Percentiles rank a stretch among this genome's conserved stretches.
These are phyloP conservation scores for Metschnikowia chrysomelidarum DNA, from an alignment of 805 yeast species.

Conservation along the genomic window DNA sequence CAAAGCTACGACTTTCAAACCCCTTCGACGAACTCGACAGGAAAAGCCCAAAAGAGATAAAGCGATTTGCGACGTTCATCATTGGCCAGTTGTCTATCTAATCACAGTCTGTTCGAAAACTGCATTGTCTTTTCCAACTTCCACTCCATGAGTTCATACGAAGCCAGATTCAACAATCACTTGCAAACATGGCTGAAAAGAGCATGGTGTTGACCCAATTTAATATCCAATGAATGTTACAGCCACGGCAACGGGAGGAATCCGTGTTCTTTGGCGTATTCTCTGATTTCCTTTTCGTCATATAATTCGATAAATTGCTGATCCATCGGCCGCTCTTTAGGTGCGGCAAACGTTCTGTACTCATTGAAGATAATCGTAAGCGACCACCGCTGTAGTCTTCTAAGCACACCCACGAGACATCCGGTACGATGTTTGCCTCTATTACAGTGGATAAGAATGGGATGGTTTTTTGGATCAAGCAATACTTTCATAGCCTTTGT, in stretches of 20 bases:
- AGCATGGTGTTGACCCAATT: too few relatives aligned
- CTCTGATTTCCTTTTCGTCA: constrained; percentile 60
- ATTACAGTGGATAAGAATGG: constrained; percentile 90
- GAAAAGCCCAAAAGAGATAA: too few relatives aligned
- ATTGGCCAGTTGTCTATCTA: too few relatives aligned
- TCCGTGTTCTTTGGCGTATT: constrained; percentile 47
- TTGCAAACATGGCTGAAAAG: too few relatives aligned
- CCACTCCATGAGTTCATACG: too few relatives aligned
- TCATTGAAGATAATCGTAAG: constrained; percentile 93
- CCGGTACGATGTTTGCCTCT: constrained; percentile 97
- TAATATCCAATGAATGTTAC: too few relatives aligned
- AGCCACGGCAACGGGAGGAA: constrained; percentile 75
- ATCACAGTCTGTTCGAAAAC: too few relatives aligned
- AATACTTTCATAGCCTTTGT: constrained; percentile 81
- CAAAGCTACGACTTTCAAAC: too few relatives aligned
- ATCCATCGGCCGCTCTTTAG: constrained; percentile 93
- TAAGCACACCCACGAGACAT: constrained; percentile 87
- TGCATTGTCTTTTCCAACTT: too few relatives aligned
- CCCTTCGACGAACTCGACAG: too few relatives aligned
- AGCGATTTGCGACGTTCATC: too few relatives aligned
- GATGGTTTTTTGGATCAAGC: constrained; percentile 83
- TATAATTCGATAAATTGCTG: constrained; percentile 93
- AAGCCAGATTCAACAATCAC: too few relatives aligned
- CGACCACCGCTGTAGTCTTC: constrained; percentile 90
- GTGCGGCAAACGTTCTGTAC: constrained; percentile 89